Evolutionary conservation across 768 basidiomycete genomes (phyloP), one percentile per base, ranked within the genome.

Genomic region (Kwoniella europaea): DNA sequence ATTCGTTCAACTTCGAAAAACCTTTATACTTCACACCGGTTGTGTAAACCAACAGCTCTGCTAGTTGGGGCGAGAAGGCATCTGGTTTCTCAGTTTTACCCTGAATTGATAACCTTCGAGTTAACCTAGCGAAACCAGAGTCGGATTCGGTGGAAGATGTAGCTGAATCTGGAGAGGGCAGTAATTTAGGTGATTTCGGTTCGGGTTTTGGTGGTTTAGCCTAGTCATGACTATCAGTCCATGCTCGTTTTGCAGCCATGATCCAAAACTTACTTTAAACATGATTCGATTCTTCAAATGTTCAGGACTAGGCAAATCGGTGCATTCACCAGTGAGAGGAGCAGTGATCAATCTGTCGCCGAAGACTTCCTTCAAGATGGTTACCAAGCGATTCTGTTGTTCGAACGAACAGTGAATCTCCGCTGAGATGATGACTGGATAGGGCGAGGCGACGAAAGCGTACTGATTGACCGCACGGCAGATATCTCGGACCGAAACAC

Each of bases 11-110:
- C 82, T 91, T 90, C 84, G 92, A 92, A 83, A 98, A 87, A 0
- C 95, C 94, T 56, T 90, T 91, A 75, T 92, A 97, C 83, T 96
- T 96, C 71, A 98, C 93, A 5, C 96, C 96, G 64, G 96, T 89
- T 5, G 96, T 98, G 83, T 98, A 98, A 29, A 98, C 91, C 20
- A 98, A 87, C 12, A 98, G 87, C 1, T 88, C 85, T 1, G 89
- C 88, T 1, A 98, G 87, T 2, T 87, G 86, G 27, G 88, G 80
- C 0, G 94, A 94, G 89, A 82, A 79, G 2, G 55, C 65, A 44
- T 73, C 60, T n/a, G 74, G 72, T 42, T 61, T 56, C 13, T 75
- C 71, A 9, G 65, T 70, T 50, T 72, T 57, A 35, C 68, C 66
- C 7, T 63, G 53, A 18, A 78, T 71, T 55, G 71, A 75, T 44